Percentiles rank a stretch among this genome's conserved stretches.
These are phyloP conservation scores for Scedosporium apiospermum DNA, from an alignment of 2,329 filamentous ascomycete genomes.

Conservation along the genomic window DNA sequence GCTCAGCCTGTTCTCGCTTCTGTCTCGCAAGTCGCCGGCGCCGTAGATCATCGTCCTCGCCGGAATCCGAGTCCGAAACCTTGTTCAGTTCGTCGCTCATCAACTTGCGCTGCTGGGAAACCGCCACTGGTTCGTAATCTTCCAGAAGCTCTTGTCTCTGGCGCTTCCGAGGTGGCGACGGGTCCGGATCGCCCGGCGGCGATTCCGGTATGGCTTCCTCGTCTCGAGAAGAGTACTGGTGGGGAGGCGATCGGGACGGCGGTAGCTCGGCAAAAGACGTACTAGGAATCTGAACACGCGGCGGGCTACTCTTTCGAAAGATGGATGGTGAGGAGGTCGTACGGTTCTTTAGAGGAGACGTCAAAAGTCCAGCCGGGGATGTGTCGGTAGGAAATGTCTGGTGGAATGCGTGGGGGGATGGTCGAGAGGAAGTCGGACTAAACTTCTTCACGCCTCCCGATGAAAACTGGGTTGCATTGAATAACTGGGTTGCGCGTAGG, in stretches of 20 bases:
- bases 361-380: conserved; percentile 19
- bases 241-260: background rate
- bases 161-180: conserved; percentile 32
- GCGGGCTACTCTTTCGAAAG: conserved; percentile 16
- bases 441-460: conserved; percentile 35
- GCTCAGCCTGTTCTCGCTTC: background rate
- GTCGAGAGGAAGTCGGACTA: conserved; percentile 49
- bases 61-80: background rate
- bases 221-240: background rate
- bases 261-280: background rate
- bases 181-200: conserved; percentile 30
- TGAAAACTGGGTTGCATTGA: conserved; percentile 44
- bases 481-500: conserved; percentile 35
- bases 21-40: background rate
- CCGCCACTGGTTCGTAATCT: conserved; percentile 35
- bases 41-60: background rate
- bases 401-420: conserved; percentile 30
- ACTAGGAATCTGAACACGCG: background rate
- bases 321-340: conserved; percentile 31
- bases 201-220: conserved; percentile 21
- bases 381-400: background rate
- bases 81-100: background rate
- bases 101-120: conserved; percentile 32
- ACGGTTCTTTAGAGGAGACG: conserved; percentile 41
- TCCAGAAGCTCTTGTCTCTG: conserved; percentile 21